Conservation (phyloP, 352 stramenopile species). For the Phytophthora melonis region DNA sequence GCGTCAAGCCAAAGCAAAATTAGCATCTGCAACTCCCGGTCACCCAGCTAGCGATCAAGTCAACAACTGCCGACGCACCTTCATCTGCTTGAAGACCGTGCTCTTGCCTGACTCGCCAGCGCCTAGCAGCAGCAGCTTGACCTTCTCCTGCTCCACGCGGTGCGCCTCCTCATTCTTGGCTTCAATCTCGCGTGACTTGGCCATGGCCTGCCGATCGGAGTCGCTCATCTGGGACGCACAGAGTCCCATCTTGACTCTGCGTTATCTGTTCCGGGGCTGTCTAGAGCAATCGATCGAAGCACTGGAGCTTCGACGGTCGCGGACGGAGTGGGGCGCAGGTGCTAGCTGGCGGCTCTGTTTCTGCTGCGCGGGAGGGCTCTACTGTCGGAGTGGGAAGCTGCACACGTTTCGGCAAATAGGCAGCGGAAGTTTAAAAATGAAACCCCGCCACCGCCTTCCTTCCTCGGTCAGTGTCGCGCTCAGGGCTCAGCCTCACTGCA, state of each 20-base stretch:
- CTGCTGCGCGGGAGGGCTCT: conserved; percentile 41
- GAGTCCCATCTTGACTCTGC: conserved; percentile 64
- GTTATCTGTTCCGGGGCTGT: conserved; percentile 25
- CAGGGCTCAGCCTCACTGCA: neutral
- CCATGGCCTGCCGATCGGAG: conserved; percentile 66
- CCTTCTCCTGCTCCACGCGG: conserved; percentile 89
- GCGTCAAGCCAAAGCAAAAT: conserved; percentile 8
- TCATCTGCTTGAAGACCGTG: conserved; percentile 95
- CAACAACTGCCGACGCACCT: conserved; percentile 46
- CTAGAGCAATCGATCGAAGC: conserved; percentile 28
- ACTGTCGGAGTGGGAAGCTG: conserved; percentile 43
- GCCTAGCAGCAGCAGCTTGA: conserved; percentile 96
- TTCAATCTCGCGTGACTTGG: conserved; percentile 81
- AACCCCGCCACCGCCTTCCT: conserved; percentile 50
- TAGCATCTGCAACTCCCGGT: conserved; percentile 7
- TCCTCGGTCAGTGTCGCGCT: conserved; percentile 1
- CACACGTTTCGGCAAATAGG: conserved; percentile 55
- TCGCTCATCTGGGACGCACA: conserved; percentile 72
- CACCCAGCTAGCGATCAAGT: too few species aligned
- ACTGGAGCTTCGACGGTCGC: conserved; percentile 34
- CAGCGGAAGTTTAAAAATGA: conserved; percentile 75
- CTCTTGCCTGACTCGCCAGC: conserved; percentile 96
- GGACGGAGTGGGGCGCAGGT: conserved; percentile 29
- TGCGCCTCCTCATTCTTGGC: conserved; percentile 84
- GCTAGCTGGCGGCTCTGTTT: conserved; percentile 36